phyloP scores from a whole-genome alignment of 2,329 filamentous ascomycete species.

The Fusarium robinianum region DNA sequence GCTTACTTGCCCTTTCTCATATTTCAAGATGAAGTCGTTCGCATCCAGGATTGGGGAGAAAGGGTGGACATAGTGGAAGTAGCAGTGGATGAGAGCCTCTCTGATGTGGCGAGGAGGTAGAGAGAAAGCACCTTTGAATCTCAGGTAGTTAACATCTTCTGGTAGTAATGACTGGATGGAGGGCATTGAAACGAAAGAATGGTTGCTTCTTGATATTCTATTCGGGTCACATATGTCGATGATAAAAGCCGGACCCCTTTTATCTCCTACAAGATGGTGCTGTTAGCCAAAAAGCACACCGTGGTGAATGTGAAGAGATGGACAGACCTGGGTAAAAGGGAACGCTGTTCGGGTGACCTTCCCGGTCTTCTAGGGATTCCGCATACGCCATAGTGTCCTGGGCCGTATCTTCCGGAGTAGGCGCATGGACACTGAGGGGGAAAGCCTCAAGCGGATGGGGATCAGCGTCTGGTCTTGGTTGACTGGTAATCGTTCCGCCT shows the following conservation, averaged over 20 bases:
- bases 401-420: not conserved
- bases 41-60: constrained; percentile 33
- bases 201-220: constrained; percentile 2
- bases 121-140: constrained; percentile 23
- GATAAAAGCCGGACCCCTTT: constrained; percentile 6
- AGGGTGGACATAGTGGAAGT: constrained; percentile 36
- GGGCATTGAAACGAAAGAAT: constrained; percentile 15
- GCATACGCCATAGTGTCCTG: constrained; percentile 6
- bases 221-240: constrained; percentile 10
- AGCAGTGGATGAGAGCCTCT: constrained; percentile 23
- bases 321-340: constrained; percentile 9
- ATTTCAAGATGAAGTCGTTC: constrained; percentile 20
- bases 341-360: not conserved
- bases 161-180: constrained; percentile 9
- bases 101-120: constrained; percentile 15
- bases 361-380: not conserved
- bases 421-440: too few species aligned
- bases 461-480: too few species aligned
- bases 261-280: constrained; percentile 5
- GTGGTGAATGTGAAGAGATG: too few species aligned
- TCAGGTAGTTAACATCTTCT: constrained; percentile 19
- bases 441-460: too few species aligned
- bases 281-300: too few species aligned
- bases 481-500: too few species aligned
- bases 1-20: constrained; percentile 18